Conservation (phyloP, 1,139 yeast species). For the Hemisphaericaspora subhashii region DNA sequence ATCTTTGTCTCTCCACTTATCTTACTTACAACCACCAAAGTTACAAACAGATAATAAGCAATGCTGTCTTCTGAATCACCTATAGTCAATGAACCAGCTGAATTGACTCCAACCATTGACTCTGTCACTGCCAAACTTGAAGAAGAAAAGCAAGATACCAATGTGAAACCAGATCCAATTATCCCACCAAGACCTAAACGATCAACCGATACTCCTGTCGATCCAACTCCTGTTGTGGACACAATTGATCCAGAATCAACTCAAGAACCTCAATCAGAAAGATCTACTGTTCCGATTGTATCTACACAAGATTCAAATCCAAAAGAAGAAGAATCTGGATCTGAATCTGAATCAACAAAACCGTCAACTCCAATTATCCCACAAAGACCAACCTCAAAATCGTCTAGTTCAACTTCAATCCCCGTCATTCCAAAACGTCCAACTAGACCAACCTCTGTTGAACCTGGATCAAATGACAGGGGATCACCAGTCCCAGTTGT, state of each 20-base stretch:
- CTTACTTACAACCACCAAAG: background rate
- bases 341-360: background rate
- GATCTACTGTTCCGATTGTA: background rate
- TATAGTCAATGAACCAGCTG: background rate
- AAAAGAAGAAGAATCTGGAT: too few species aligned
- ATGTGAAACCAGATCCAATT: conserved; percentile 8
- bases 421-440: conserved; percentile 18
- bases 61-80: background rate
- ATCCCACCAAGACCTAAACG: conserved; percentile 13
- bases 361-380: conserved; percentile 13
- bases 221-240: background rate
- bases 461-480: too few species aligned
- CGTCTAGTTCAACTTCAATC: conserved; percentile 2
- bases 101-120: background rate
- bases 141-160: background rate
- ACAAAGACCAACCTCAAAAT: conserved; percentile 10
- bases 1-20: background rate
- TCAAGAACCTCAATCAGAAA: background rate
- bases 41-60: too few species aligned
- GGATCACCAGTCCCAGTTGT: too few species aligned
- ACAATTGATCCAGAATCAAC: background rate
- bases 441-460: background rate
- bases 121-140: background rate
- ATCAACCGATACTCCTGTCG: background rate
- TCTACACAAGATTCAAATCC: background rate